Percentiles rank a stretch among this genome's conserved stretches.
These are phyloP conservation scores for Insectozyma bohioensis DNA, from an alignment of 1,139 yeast species.

Conservation along the genomic window DNA sequence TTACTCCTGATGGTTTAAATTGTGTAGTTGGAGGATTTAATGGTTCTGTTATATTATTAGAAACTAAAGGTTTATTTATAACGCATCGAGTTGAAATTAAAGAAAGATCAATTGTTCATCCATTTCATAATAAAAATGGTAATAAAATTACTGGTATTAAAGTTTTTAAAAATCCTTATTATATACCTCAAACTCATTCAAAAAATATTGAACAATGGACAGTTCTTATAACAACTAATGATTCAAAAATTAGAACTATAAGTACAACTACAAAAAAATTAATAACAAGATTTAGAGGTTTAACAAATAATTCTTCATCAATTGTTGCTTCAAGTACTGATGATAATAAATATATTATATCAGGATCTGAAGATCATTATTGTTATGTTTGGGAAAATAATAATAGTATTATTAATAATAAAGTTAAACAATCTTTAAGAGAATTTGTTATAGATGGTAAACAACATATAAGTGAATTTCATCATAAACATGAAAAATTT, in stretches of 20 bases:
- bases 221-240: slow-evolving; percentile 69
- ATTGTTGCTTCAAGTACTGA: slow-evolving; percentile 67
- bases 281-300: slow-evolving; percentile 72
- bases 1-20: slow-evolving; percentile 67
- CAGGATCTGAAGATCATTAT: slow-evolving; percentile 72
- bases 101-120: slow-evolving; percentile 25
- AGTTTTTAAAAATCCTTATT: slow-evolving; percentile 25
- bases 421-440: slow-evolving; percentile 31
- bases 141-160: slow-evolving; percentile 44
- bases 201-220: slow-evolving; percentile 28
- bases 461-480: slow-evolving; percentile 32
- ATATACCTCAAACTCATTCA: slow-evolving; percentile 11
- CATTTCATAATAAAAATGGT: slow-evolving; percentile 30
- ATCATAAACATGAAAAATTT: slow-evolving; percentile 31
- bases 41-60: slow-evolving; percentile 64
- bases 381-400: slow-evolving; percentile 68
- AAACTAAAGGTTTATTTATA: slow-evolving; percentile 63
- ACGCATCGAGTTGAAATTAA: slow-evolving; percentile 55
- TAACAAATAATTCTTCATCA: slow-evolving; percentile 67
- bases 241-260: slow-evolving; percentile 71
- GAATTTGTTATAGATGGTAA: slow-evolving; percentile 39
- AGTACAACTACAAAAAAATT: slow-evolving; percentile 56
- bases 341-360: slow-evolving; percentile 49
- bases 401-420: slow-evolving; percentile 41
- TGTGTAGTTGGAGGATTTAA: slow-evolving; percentile 80